Evolutionary conservation across 345 rosid genomes (phyloP).

Genomic region (Arabis alpina): DNA sequence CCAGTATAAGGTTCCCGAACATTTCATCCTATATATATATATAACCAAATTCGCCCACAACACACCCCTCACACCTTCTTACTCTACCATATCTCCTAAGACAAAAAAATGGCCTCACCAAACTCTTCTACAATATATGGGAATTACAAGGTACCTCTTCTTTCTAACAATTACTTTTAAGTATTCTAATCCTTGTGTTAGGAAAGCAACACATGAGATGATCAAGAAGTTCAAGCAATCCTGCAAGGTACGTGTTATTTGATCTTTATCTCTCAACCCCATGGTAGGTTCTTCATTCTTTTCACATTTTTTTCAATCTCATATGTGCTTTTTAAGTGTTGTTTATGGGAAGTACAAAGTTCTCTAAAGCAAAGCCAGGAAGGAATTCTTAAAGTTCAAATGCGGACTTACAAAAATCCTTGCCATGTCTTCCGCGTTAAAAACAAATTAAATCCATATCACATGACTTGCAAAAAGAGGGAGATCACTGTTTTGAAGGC

Average conservation of each 20-base stretch:
- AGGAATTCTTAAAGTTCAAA: conserved; percentile 57
- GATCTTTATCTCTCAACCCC: neutral
- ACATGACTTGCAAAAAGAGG: conserved; percentile 90
- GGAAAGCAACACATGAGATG: conserved; percentile 50
- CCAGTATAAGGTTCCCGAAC: too few species aligned
- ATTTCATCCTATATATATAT: too few species aligned
- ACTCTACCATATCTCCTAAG: too few species aligned
- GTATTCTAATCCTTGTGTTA: too few species aligned
- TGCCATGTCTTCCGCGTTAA: conserved; percentile 76
- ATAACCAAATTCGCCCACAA: too few species aligned
- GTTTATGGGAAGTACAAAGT: conserved; percentile 71
- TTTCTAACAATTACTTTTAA: too few species aligned
- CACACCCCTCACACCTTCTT: too few species aligned
- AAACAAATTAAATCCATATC: conserved; percentile 87
- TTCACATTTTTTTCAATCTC: neutral
- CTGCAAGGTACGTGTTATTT: conserved; percentile 66
- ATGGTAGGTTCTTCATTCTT: conserved; percentile 6
- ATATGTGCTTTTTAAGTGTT: conserved; percentile 53
- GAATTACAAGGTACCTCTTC: too few species aligned
- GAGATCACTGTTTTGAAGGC: conserved; percentile 81
- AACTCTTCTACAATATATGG: too few species aligned
- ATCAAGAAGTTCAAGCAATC: conserved; percentile 88
- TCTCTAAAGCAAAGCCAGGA: conserved; percentile 61
- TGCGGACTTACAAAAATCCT: conserved; percentile 44
- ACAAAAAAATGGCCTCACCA: too few species aligned